Conservation (phyloP, 2,329 filamentous ascomycete genomes). For the Geosmithia flava region DNA sequence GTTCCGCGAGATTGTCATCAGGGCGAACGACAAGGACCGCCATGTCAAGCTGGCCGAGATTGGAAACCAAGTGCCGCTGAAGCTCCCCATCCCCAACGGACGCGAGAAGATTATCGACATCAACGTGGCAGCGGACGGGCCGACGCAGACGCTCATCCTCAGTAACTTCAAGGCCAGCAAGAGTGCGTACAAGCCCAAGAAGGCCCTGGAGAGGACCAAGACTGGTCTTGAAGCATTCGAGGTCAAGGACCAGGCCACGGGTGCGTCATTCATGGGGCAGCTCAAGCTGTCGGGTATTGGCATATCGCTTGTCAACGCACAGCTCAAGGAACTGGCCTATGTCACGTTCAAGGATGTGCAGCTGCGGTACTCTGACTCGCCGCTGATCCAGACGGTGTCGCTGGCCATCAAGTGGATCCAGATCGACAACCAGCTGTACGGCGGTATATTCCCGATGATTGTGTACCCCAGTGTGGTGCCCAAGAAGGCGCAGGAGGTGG, state of each 20-base stretch:
- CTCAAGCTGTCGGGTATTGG: slow-evolving; percentile 83
- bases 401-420: slow-evolving; percentile 97
- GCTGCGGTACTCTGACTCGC: slow-evolving; percentile 85
- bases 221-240: slow-evolving; percentile 58
- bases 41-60: slow-evolving; percentile 95
- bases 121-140: slow-evolving; percentile 89
- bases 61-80: slow-evolving; percentile 90
- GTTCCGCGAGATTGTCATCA: slow-evolving; percentile 79
- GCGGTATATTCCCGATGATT: slow-evolving; percentile 94
- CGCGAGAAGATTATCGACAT: slow-evolving; percentile 87
- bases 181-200: slow-evolving; percentile 67
- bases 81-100: slow-evolving; percentile 56
- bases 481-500: slow-evolving; percentile 92
- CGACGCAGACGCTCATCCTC: slow-evolving; percentile 85
- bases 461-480: slow-evolving; percentile 96
- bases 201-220: slow-evolving; percentile 28
- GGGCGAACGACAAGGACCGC: slow-evolving; percentile 43
- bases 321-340: slow-evolving; percentile 86
- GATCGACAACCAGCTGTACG: slow-evolving; percentile 96
- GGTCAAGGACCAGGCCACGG: slow-evolving; percentile 82
- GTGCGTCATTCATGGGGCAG: slow-evolving; percentile 80
- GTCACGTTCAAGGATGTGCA: slow-evolving; percentile 86
- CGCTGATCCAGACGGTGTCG: slow-evolving; percentile 81
- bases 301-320: slow-evolving; percentile 84
- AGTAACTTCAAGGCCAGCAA: slow-evolving; percentile 90